These are phyloP conservation scores for Nannochloropsis granulata DNA, from an alignment of 108 stramenopile species.

Conservation along the genomic window DNA sequence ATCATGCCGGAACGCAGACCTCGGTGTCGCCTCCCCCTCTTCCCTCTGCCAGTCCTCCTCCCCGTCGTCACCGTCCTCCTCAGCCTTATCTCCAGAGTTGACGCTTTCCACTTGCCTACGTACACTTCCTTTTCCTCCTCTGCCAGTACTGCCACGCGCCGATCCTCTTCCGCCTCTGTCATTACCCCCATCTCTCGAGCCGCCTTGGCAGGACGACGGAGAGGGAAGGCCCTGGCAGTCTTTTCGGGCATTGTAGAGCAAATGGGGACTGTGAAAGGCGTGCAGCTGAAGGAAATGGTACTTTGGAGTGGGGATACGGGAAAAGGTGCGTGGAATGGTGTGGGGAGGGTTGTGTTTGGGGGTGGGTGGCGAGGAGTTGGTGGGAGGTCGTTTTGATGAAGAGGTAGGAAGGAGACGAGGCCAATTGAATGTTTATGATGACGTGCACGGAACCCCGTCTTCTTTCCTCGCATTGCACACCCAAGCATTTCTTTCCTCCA, in stretches of 20 bases:
- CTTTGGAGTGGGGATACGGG: slow-evolving; percentile 70
- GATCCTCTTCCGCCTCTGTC: not conserved
- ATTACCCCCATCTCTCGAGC: not conserved
- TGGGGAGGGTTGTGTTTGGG: not conserved
- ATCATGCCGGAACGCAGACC: too few relatives aligned
- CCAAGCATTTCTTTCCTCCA: too few relatives aligned
- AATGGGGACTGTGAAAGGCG: slow-evolving; percentile 70
- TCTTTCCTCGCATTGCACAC: not conserved
- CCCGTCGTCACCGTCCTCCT: too few relatives aligned
- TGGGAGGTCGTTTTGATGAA: too few relatives aligned
- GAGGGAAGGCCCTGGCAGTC: slow-evolving; percentile 33
- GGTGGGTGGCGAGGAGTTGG: not conserved
- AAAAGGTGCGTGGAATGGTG: not conserved
- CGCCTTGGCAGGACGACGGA: not conserved
- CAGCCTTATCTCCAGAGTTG: too few relatives aligned
- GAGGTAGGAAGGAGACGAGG: too few relatives aligned
- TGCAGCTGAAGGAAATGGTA: slow-evolving; percentile 60
- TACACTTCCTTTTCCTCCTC: not conserved
- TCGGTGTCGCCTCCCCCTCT: too few relatives aligned
- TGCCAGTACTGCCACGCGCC: not conserved
- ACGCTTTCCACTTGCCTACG: too few relatives aligned
- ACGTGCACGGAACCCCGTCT: slow-evolving; percentile 25
- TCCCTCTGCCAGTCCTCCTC: too few relatives aligned
- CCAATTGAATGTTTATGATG: too few relatives aligned
- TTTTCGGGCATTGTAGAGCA: slow-evolving; percentile 98